phyloP scores from a whole-genome alignment of 352 stramenopile species.

The Pythium brassicae region DNA sequence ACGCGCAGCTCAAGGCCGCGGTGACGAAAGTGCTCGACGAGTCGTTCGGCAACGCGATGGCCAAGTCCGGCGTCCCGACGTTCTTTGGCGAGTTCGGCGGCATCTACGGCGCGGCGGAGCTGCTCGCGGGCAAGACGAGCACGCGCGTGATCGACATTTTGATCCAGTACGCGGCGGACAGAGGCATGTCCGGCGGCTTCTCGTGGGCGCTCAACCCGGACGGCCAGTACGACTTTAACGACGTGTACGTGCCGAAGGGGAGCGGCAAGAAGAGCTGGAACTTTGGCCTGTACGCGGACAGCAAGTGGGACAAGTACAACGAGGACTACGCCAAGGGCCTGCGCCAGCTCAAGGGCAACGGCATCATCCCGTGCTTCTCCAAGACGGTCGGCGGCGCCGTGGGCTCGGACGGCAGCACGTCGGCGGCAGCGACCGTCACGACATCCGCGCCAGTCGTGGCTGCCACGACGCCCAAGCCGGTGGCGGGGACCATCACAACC shows the following conservation, averaged over 20 bases:
- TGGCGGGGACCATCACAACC: neutral
- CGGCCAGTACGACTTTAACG: slow-evolving; percentile 72
- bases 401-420: slow-evolving; percentile 22
- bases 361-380: slow-evolving; percentile 68
- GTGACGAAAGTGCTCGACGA: slow-evolving; percentile 61
- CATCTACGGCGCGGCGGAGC: slow-evolving; percentile 64
- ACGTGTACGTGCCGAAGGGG: slow-evolving; percentile 52
- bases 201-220: slow-evolving; percentile 80
- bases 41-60: slow-evolving; percentile 57
- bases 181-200: slow-evolving; percentile 73
- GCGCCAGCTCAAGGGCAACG: slow-evolving; percentile 61
- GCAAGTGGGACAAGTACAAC: slow-evolving; percentile 63
- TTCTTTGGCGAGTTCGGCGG: slow-evolving; percentile 82
- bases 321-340: slow-evolving; percentile 64
- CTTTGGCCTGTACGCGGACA: slow-evolving; percentile 70
- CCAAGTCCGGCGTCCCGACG: slow-evolving; percentile 41
- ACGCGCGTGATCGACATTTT: slow-evolving; percentile 70
- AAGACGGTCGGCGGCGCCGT: slow-evolving; percentile 27
- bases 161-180: slow-evolving; percentile 60
- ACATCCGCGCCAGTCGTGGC: too few species aligned
- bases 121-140: slow-evolving; percentile 51
- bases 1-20: slow-evolving; percentile 43
- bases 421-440: slow-evolving; percentile 14
- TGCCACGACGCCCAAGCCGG: too few species aligned
- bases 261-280: slow-evolving; percentile 30